Conservation (phyloP, 257 asterid species). For the Fraxinus anomala region DNA sequence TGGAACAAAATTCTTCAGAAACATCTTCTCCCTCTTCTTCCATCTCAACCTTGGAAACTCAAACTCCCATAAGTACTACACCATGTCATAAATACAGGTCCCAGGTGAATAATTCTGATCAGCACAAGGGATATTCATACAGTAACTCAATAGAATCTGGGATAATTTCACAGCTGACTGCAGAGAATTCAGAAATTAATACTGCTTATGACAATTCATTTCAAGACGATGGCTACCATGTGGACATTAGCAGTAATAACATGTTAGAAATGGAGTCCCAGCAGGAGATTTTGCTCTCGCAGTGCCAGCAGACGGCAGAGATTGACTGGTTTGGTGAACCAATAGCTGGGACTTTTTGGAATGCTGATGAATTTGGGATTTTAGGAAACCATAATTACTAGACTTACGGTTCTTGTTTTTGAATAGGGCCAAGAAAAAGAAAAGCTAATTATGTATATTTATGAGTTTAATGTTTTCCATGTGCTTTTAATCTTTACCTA, state of each 20-base stretch:
- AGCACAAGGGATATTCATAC: neutral
- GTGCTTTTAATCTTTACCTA: too few relatives aligned
- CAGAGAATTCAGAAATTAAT: conserved; percentile 1
- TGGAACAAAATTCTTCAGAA: conserved; percentile 45
- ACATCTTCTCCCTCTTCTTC: conserved; percentile 34
- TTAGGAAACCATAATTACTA: conserved; percentile 36
- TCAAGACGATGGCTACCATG: conserved; percentile 39
- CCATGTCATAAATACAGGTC: conserved; percentile 25
- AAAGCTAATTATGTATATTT: neutral
- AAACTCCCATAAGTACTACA: conserved; percentile 18
- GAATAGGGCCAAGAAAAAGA: neutral
- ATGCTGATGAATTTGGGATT: conserved; percentile 66
- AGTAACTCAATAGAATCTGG: too few relatives aligned
- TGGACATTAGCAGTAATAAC: conserved; percentile 34
- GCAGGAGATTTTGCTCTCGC: conserved; percentile 23
- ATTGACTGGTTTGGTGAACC: conserved; percentile 54
- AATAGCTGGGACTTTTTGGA: conserved; percentile 44
- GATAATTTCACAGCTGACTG: conserved; percentile 13
- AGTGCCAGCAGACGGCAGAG: conserved; percentile 23
- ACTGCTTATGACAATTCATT: conserved; percentile 15
- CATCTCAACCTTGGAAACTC: conserved; percentile 38
- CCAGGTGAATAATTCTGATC: conserved; percentile 5
- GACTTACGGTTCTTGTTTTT: neutral
- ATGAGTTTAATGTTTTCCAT: neutral
- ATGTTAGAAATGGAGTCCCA: conserved; percentile 36